Evolutionary conservation across 2,329 filamentous ascomycete genomes (phyloP).

Genomic region (Penicillium fuscoglaucum): DNA sequence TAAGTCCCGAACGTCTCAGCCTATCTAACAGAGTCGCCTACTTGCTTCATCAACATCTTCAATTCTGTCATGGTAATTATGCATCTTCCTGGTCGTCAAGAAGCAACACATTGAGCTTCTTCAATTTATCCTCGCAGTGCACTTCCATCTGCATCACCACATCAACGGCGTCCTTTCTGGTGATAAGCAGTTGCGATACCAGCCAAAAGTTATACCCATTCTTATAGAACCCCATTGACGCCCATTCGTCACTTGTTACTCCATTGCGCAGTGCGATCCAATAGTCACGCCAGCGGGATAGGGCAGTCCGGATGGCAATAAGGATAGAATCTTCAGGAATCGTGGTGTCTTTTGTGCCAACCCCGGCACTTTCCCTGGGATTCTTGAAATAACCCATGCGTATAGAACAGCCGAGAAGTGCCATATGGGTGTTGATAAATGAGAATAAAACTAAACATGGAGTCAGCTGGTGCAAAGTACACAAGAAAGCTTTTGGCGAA

Average conservation of each 20-base stretch:
- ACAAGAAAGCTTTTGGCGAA: background rate
- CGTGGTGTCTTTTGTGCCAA: slow-evolving; percentile 2
- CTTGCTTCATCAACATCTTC: background rate
- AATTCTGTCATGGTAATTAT: background rate
- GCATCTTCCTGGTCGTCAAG: slow-evolving; percentile 34
- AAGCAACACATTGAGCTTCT: slow-evolving; percentile 43
- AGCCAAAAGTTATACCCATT: slow-evolving; percentile 48
- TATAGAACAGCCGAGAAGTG: slow-evolving; percentile 34
- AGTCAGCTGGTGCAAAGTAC: background rate
- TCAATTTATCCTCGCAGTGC: slow-evolving; percentile 47
- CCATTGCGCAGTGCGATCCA: slow-evolving; percentile 38
- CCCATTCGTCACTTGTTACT: slow-evolving; percentile 39
- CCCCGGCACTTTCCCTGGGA: slow-evolving; percentile 6
- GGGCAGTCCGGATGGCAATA: slow-evolving; percentile 35
- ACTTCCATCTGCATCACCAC: slow-evolving; percentile 47
- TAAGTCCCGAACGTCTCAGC: background rate
- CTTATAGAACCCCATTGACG: slow-evolving; percentile 45
- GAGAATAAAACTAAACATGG: slow-evolving; percentile 39
- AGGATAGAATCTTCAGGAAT: slow-evolving; percentile 36
- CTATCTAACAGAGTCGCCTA: background rate
- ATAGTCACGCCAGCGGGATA: slow-evolving; percentile 41
- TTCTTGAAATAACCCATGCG: slow-evolving; percentile 12
- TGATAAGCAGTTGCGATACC: slow-evolving; percentile 44
- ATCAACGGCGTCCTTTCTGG: slow-evolving; percentile 45
- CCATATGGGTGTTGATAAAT: slow-evolving; percentile 46